Base-by-base conservation (phyloP, 352 stramenopile genomes). In the Phytophthora cajani region DNA sequence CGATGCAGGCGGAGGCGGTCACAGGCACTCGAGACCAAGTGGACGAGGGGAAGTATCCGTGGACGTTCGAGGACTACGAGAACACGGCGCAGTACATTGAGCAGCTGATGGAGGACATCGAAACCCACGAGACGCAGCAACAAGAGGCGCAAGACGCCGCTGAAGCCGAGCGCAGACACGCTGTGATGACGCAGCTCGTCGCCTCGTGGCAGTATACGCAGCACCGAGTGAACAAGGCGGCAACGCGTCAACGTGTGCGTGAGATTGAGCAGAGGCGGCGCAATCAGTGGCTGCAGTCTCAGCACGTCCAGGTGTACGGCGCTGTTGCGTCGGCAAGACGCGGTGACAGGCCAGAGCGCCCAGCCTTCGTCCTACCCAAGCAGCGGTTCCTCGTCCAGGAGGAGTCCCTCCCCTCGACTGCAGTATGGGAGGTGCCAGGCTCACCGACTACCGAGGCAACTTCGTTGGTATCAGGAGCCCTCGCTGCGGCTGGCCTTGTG, bases 31-130 rank as follows among this genome's bases (percentile, higher is more conserved):
- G 27, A 27, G 52, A 58, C 17, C 38, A 63, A n/a, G 59, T 12
- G 14, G 62, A 64, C 40, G 51, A 61, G 19, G 40, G 56, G 12
- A 50, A 57, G 32, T 51, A 40, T 6, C 16, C 21, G 10, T 70
- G 71, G 40, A 78, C 77, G 5, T 85, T 73, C 11, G 80, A 86
- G 62, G 82, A 90, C 47, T 90, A 90, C 46, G 56, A 77, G 50
- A 81, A 58, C 30, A 90, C 82, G 25, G 80, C 80, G 0, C 56
- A 72, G 23, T 82, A 86, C 33, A 87, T 90, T 14, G 74, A 82
- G 53, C 69, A 75, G 21, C 58, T 90, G 3, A 84, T 85, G 80
- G n/a, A 38, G 17, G 78, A 82, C 44, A 69, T 74, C 7, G 51
- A 54, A 1, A 62, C 64, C 0, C 53, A 89, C 40, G 49, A 74